A percentile compares a stretch with the other conserved stretches of the same genome.
Evolutionary conservation across 768 basidiomycete species (phyloP).

Genomic region (Sarcodon aspratus): DNA sequence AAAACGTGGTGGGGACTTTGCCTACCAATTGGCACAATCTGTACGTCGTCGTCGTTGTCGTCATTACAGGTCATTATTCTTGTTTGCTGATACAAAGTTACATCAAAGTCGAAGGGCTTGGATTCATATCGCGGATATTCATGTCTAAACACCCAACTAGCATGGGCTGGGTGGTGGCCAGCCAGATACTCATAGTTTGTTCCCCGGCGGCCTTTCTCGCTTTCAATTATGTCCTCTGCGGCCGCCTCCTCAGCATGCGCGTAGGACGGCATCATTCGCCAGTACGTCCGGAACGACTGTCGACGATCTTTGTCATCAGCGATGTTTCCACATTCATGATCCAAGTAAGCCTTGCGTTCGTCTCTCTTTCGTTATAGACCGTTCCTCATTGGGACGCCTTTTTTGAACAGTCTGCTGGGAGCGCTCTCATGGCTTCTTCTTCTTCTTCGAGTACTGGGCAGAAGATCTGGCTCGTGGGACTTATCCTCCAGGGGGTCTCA

Average conservation of each 20-base stretch:
- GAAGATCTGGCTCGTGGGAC: conserved; percentile 3
- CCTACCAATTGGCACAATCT: neutral
- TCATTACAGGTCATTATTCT: neutral
- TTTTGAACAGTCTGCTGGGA: conserved; percentile 31
- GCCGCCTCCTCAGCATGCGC: conserved; percentile 10
- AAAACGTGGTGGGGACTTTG: neutral
- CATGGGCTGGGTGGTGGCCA: neutral
- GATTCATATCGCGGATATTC: neutral
- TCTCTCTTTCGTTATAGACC: neutral
- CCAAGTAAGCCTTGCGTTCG: conserved; percentile 27
- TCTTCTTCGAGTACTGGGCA: conserved; percentile 10
- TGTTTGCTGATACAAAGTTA: neutral
- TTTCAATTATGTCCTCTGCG: conserved; percentile 22
- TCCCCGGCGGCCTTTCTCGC: conserved; percentile 19
- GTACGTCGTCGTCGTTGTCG: neutral
- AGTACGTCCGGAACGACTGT: conserved; percentile 36
- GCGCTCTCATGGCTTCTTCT: conserved; percentile 31
- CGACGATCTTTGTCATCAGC: conserved; percentile 45
- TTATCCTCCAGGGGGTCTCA: conserved; percentile 6
- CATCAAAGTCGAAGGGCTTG: neutral
- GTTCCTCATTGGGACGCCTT: neutral
- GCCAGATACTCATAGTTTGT: conserved; percentile 12
- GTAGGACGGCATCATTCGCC: conserved; percentile 31
- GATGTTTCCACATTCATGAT: conserved; percentile 59
- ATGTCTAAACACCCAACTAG: neutral